Evolutionary conservation across 1,139 yeast genomes (phyloP).

Genomic region (Scheffersomyces titani): DNA sequence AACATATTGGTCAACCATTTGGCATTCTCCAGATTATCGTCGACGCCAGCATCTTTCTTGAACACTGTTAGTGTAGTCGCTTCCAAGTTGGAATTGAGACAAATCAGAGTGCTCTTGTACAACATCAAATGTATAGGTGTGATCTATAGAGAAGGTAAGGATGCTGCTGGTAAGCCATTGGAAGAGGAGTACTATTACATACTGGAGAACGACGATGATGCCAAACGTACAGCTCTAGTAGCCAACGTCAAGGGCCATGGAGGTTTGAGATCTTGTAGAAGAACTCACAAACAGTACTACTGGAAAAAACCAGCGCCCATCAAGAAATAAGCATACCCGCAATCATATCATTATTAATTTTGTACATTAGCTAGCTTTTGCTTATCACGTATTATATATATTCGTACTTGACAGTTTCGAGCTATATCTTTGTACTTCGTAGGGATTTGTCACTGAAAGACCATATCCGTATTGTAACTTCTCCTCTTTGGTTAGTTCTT

Average conservation of each 20-base stretch:
- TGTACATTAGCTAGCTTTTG: constrained; percentile 8
- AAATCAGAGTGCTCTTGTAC: constrained; percentile 53
- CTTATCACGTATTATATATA: neutral
- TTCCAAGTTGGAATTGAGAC: constrained; percentile 43
- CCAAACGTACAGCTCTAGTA: constrained; percentile 67
- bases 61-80: constrained; percentile 58
- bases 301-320: constrained; percentile 75
- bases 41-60: constrained; percentile 76
- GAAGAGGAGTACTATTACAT: constrained; percentile 93
- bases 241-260: constrained; percentile 78
- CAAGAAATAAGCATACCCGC: constrained; percentile 26
- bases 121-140: constrained; percentile 70
- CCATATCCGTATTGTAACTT: constrained; percentile 34
- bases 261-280: constrained; percentile 85
- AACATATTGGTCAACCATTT: constrained; percentile 78
- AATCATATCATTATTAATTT: constrained; percentile 1
- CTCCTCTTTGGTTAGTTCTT: constrained; percentile 29
- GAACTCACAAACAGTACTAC: constrained; percentile 88
- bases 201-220: constrained; percentile 77
- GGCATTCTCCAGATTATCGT: constrained; percentile 85
- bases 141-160: constrained; percentile 85
- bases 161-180: constrained; percentile 92
- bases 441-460: constrained; percentile 18
- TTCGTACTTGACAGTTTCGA: neutral
- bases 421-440: constrained; percentile 2